phyloP scores from a whole-genome alignment of 441 rosid species.

The Flueggea neowawraea region DNA sequence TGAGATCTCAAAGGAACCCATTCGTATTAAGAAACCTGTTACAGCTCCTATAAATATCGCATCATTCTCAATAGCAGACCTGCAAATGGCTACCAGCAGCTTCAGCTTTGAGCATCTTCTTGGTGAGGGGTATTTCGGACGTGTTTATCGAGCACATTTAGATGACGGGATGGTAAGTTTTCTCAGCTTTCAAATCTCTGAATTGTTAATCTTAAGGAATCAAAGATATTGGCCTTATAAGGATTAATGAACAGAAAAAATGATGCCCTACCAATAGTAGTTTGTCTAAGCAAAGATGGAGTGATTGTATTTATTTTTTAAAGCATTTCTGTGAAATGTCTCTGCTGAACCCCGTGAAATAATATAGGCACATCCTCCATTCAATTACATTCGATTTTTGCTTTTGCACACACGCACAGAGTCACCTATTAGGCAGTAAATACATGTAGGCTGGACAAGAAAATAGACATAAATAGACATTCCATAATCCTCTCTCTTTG shows the following conservation, averaged over 20 bases:
- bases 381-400: too few relatives aligned
- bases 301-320: too few relatives aligned
- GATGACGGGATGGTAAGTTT: slow-evolving; percentile 77
- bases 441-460: too few relatives aligned
- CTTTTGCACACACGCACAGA: neutral
- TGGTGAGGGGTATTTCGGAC: slow-evolving; percentile 97
- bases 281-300: too few relatives aligned
- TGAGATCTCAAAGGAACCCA: slow-evolving; percentile 61
- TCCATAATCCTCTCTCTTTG: too few relatives aligned
- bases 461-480: too few relatives aligned
- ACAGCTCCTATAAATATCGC: slow-evolving; percentile 60
- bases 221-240: too few relatives aligned
- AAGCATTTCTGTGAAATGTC: too few relatives aligned
- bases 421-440: neutral
- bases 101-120: slow-evolving; percentile 82
- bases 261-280: too few relatives aligned
- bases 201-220: neutral
- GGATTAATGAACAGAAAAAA: too few relatives aligned
- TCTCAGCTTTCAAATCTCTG: slow-evolving; percentile 4
- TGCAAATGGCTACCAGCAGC: slow-evolving; percentile 94
- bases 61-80: slow-evolving; percentile 82
- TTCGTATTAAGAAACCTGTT: slow-evolving; percentile 64
- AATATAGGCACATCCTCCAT: too few relatives aligned
- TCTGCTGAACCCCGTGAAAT: too few relatives aligned
- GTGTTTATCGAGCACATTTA: slow-evolving; percentile 95